Evolutionary conservation across 2,329 filamentous ascomycete genomes (phyloP), one percentile per base, ranked within the genome.

Genomic region (Microcyclospora pomicola): DNA sequence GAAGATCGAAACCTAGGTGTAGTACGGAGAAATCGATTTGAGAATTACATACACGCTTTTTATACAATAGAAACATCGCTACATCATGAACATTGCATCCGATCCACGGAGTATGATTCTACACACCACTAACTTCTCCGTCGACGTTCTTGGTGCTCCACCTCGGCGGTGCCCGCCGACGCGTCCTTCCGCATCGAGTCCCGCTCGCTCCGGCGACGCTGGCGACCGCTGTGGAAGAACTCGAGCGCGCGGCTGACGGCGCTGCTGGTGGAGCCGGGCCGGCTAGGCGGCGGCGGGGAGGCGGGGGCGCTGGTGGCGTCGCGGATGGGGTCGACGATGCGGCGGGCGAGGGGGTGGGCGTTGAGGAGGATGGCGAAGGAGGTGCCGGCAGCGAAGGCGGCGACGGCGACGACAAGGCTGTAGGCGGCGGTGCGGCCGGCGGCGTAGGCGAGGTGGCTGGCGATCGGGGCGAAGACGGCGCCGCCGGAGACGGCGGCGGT

Each of bases 351-450:
- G 1, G 64, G 63, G 14, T 67, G 54, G 1, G 63, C 29, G 40
- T 70, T 72, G 38, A 75, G 59, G 50, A 71, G 73, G 4, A 76
- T 33, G 0, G 73, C 68, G 46, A 74, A 71, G 5, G 75, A 44
- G 5, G 62, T 55, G 1, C 71, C 72, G 6, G 60, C 64, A 1
- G 62, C 61, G 40, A 68, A 75, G 1, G 65, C 59, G 0, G 70
- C 70, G 10, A 72, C 57, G 4, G 70, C 61, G 11, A 77, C 67
- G 37, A 65, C 65, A 43, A 69, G 71, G 0, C 69, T 69, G 40
- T 67, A 72, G 13, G 60, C 58, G 1, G 62, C 50, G 15, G 63
- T 61, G 2, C 56, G 52, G n/a, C 64, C 63, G 2, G 55, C 51
- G 6, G 35, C 35, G 7, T 63, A 54, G 5, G 55, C 51, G 6